Base-by-base conservation (phyloP, 169 alveolate genomes). In the Eimeria maxima region DNA sequence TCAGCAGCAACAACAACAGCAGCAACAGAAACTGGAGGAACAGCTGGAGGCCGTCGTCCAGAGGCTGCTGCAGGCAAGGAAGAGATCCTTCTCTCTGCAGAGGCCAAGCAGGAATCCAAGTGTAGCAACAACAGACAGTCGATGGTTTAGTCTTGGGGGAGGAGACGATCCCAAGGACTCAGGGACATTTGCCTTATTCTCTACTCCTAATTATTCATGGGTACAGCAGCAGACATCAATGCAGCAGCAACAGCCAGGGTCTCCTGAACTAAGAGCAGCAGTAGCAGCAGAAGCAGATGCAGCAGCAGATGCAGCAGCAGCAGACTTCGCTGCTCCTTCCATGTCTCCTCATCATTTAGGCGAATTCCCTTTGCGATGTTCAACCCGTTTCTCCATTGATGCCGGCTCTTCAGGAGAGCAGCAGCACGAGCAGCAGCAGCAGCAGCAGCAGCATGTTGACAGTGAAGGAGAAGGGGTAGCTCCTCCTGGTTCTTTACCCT, bases 351-450 rank as follows among this genome's bases (percentile, higher is more conserved):
- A 29, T 4, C 16, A 16, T 4, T 47, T 73, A 8, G 47, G 50
- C 4, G 83, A 73, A 27, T 29, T 73, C 53, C 83, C 83, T 22
- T 16, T 73, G 83, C 53, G 18, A 4, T 20, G 24, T 5, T 33
- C 44, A 4, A n/a, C 44, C 50, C 83, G 83, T 22, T 33, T 5
- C 53, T 7, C 57, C 24, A 18, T 16, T 4, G 65, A 78, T 38
- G 88, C 57, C 67, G 8, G 10, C 24, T 14, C 67, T 38, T 50
- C 88, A 78, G 67, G n/a, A n/a, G n/a, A n/a, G n/a, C 88, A 78
- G 88, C 88, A 78, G 65, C 53, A 78, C 8, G 42, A 78, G 65
- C 88, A 78, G 88, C 88, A 78, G 65, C 88, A 78, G 88, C 88
- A 78, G 88, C 86, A 74, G 45, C 53, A 74, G 47, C 53, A 33